These are phyloP conservation scores for Trypanosomatidae sp. DNA, from an alignment of 208 protist genomes.

Conservation along the genomic window DNA sequence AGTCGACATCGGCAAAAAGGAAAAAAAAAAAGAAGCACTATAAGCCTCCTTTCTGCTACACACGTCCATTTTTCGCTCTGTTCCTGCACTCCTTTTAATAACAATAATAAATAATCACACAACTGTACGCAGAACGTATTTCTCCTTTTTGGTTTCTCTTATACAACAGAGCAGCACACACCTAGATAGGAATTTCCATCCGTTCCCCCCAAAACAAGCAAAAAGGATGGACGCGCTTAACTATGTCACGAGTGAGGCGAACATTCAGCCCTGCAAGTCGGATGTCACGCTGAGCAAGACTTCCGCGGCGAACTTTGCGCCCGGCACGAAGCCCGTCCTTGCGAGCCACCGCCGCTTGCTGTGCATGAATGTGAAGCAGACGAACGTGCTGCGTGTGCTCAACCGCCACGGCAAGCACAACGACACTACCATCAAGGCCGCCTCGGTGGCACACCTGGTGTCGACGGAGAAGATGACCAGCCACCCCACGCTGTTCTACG, in stretches of 20 bases:
- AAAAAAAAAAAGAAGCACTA: no score
- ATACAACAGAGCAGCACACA: no score
- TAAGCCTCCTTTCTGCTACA: no score
- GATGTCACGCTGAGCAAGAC: slow-evolving; percentile 73
- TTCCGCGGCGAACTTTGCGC: slow-evolving; percentile 51
- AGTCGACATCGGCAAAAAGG: no score
- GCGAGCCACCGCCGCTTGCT: slow-evolving; percentile 66
- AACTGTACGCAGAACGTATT: no score
- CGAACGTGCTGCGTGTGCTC: slow-evolving; percentile 77
- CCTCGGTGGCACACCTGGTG: slow-evolving; percentile 52
- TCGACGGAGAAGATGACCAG: slow-evolving; percentile 53
- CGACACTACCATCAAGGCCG: slow-evolving; percentile 51
- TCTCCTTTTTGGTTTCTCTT: no score
- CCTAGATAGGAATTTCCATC: no score
- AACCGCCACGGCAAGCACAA: slow-evolving; percentile 70
- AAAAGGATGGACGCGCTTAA: slow-evolving; percentile 66
- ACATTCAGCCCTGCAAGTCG: slow-evolving; percentile 56
- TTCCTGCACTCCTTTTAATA: no score
- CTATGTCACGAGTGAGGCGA: slow-evolving; percentile 51
- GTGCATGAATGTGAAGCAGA: slow-evolving; percentile 81
- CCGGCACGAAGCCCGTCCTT: slow-evolving; percentile 45
- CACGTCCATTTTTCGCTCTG: no score
- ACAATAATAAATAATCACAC: no score
- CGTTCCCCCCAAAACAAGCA: no score
- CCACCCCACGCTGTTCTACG: slow-evolving; percentile 70